Percentiles rank a stretch among this genome's conserved stretches.
Conservation (phyloP, 2,329 filamentous ascomycete genomes). For the Reticulascus tulasneorum region DNA sequence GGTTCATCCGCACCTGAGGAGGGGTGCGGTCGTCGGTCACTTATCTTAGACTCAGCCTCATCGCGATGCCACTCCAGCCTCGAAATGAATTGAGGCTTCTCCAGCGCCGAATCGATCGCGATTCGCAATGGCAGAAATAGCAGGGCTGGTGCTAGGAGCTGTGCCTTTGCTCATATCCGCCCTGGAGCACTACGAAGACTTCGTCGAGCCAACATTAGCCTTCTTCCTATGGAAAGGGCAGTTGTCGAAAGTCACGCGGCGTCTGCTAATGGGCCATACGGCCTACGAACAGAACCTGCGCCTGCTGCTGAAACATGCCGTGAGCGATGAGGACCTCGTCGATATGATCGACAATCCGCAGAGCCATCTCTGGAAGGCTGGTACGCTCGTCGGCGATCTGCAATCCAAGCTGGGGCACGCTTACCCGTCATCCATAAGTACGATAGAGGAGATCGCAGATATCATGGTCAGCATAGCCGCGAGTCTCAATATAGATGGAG, state of each 20-base stretch:
- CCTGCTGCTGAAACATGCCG: neutral
- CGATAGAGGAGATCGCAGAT: neutral
- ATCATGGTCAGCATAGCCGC: slow-evolving; percentile 1
- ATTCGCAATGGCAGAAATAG: slow-evolving; percentile 13
- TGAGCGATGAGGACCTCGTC: neutral
- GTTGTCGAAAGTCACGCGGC: neutral
- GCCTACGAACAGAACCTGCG: slow-evolving; percentile 1
- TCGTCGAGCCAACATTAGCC: neutral
- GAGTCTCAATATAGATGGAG: neutral
- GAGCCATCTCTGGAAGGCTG: neutral
- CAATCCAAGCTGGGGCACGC: neutral
- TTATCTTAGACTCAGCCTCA: too few species aligned
- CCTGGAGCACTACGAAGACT: slow-evolving; percentile 14
- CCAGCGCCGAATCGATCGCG: too few species aligned
- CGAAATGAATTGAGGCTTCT: too few species aligned
- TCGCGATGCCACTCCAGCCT: too few species aligned
- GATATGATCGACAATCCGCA: slow-evolving; percentile 2
- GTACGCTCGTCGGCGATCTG: neutral
- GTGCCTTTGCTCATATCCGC: slow-evolving; percentile 16
- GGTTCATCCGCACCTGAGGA: too few species aligned
- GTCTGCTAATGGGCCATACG: neutral
- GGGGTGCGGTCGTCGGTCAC: too few species aligned
- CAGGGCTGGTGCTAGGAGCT: slow-evolving; percentile 17
- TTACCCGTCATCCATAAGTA: neutral
- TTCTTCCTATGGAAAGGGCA: slow-evolving; percentile 3